phyloP scores from a whole-genome alignment of 2,329 filamentous ascomycete species.

The Diplodia sapinea region DNA sequence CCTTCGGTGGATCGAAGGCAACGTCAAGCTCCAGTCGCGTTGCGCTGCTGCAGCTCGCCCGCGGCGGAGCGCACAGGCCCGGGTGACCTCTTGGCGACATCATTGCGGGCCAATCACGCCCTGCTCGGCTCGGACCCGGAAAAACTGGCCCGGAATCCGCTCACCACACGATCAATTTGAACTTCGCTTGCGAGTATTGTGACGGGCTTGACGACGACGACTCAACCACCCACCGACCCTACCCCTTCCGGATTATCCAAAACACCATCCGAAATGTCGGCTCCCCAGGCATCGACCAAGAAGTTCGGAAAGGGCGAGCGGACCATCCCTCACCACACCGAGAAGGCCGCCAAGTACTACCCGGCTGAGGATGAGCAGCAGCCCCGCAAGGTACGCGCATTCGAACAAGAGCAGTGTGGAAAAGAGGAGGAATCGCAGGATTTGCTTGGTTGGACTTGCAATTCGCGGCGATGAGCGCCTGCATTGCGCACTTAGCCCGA shows the following conservation, averaged over 20 bases:
- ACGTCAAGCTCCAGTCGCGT: constrained; percentile 23
- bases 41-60: constrained; percentile 24
- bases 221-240: constrained; percentile 32
- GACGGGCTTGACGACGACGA: constrained; percentile 32
- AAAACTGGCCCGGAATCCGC: constrained; percentile 22
- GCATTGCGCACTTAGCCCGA: constrained; percentile 19
- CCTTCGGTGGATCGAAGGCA: constrained; percentile 32
- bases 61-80: constrained; percentile 33
- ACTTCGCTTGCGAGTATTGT: constrained; percentile 25
- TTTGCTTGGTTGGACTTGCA: constrained; percentile 8
- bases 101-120: constrained; percentile 16
- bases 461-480: neutral
- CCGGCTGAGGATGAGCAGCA: constrained; percentile 88
- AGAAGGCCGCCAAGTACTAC: constrained; percentile 99
- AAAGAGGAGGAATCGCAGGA: constrained; percentile 13
- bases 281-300: constrained; percentile 70
- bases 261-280: constrained; percentile 71
- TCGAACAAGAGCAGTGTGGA: constrained; percentile 4
- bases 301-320: constrained; percentile 97
- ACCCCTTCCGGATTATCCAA: constrained; percentile 30
- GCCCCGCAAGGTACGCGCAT: constrained; percentile 81
- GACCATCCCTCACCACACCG: constrained; percentile 80
- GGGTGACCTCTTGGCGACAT: constrained; percentile 27
- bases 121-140: constrained; percentile 27
- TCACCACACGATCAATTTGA: constrained; percentile 31